These are phyloP conservation scores for Phytophthora quininea DNA, from an alignment of 352 stramenopile species.

Conservation along the genomic window DNA sequence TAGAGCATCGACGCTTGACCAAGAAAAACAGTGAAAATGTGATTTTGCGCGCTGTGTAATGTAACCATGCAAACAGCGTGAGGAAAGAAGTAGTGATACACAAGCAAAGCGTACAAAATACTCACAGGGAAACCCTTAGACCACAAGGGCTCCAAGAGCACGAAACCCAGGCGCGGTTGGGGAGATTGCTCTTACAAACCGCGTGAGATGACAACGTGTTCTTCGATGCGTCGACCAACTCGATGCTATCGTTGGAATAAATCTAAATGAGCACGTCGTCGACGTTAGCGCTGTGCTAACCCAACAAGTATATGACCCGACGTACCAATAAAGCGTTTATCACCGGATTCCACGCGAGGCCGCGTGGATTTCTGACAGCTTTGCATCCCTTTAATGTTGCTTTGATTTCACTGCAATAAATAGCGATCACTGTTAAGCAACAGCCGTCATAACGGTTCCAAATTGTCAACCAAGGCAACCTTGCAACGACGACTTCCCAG, in stretches of 20 bases:
- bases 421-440: not conserved
- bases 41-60: constrained; percentile 23
- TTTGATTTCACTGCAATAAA: constrained; percentile 13
- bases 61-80: constrained; percentile 4
- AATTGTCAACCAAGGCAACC: constrained; percentile 7
- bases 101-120: not conserved
- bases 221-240: constrained; percentile 30
- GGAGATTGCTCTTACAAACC: constrained; percentile 18
- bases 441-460: too few relatives aligned
- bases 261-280: constrained; percentile 16
- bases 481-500: constrained; percentile 38
- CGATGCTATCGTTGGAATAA: constrained; percentile 37
- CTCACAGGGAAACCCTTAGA: constrained; percentile 46
- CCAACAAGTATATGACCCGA: too few relatives aligned
- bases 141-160: constrained; percentile 57
- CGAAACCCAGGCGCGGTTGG: constrained; percentile 23
- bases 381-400: constrained; percentile 20
- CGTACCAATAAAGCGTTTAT: constrained; percentile 41
- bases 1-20: constrained; percentile 25
- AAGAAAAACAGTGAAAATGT: constrained; percentile 36
- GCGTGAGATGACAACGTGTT: constrained; percentile 13
- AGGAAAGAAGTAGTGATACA: not conserved
- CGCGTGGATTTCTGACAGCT: constrained; percentile 23
- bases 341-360: constrained; percentile 43
- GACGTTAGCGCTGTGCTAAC: too few relatives aligned